Evolutionary conservation across 176 grass and related monocot species (phyloP).

Genomic region (Oryza australiensis): DNA sequence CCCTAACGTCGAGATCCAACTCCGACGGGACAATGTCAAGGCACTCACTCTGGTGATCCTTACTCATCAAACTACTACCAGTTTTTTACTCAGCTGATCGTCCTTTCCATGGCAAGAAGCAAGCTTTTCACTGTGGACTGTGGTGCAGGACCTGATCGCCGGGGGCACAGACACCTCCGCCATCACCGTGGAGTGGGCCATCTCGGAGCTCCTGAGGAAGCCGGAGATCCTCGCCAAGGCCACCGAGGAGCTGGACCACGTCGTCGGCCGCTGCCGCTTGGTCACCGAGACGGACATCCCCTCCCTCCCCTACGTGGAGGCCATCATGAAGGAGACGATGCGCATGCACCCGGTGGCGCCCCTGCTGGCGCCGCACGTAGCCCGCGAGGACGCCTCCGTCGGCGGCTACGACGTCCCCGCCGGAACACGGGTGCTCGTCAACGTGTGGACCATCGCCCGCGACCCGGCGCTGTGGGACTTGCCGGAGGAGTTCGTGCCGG

Average conservation of each 20-base stretch:
- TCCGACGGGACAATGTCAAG: conserved; percentile 53
- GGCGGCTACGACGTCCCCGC: conserved; percentile 49
- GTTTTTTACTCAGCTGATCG: too few species aligned
- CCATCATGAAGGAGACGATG: conserved; percentile 70
- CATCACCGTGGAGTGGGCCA: conserved; percentile 49
- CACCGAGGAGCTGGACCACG: conserved; percentile 54
- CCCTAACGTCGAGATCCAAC: conserved; percentile 54
- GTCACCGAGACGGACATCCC: conserved; percentile 51
- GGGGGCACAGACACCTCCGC: conserved; percentile 56
- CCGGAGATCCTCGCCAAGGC: conserved; percentile 50
- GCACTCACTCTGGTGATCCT: conserved; percentile 60
- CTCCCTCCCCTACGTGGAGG: conserved; percentile 49
- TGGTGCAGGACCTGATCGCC: conserved; percentile 53
- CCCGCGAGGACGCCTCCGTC: conserved; percentile 42
- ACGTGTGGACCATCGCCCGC: conserved; percentile 53
- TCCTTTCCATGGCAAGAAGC: neutral
- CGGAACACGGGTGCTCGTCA: conserved; percentile 43
- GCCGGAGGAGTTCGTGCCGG: conserved; percentile 54
- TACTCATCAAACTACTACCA: neutral
- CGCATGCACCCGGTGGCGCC: conserved; percentile 53
- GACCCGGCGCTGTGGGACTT: conserved; percentile 55
- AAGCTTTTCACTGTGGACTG: neutral
- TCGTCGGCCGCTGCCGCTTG: conserved; percentile 45
- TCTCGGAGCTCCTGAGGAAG: conserved; percentile 58
- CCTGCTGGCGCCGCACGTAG: conserved; percentile 40